These are phyloP conservation scores for Candida methanosorbosa DNA, from an alignment of 805 yeast species.

Conservation along the genomic window DNA sequence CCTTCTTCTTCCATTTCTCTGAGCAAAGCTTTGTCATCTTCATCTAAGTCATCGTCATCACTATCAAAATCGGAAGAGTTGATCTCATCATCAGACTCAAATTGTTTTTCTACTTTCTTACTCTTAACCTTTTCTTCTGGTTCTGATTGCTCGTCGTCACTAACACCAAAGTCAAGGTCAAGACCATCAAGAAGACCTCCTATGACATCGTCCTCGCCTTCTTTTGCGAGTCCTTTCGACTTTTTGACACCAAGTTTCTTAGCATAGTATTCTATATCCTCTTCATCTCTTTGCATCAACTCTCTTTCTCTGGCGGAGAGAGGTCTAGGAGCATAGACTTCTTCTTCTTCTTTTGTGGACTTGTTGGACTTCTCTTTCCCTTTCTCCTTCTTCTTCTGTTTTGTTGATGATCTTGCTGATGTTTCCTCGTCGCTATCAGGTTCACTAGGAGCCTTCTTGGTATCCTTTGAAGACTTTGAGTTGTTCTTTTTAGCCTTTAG, in stretches of 20 bases:
- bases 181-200: conserved; percentile 79
- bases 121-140: conserved; percentile 8
- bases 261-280: conserved; percentile 76
- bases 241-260: conserved; percentile 65
- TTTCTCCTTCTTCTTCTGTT: conserved; percentile 10
- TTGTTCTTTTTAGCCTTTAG: conserved; percentile 4
- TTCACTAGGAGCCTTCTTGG: conserved; percentile 1
- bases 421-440: conserved; percentile 14
- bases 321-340: conserved; percentile 11
- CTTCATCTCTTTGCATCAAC: conserved; percentile 52
- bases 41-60: conserved; percentile 21
- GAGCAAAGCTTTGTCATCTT: conserved; percentile 20
- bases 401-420: too few relatives aligned
- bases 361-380: conserved; percentile 6
- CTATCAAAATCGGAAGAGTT: conserved; percentile 20
- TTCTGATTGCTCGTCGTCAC: conserved; percentile 9
- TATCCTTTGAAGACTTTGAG: conserved; percentile 4
- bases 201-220: conserved; percentile 63
- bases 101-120: conserved; percentile 12
- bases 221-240: conserved; percentile 40
- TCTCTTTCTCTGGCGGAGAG: conserved; percentile 38
- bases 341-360: conserved; percentile 5
- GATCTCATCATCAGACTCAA: conserved; percentile 15
- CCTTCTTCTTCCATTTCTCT: conserved; percentile 22
- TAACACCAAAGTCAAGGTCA: conserved; percentile 34